Base-by-base conservation (phyloP, 2,329 filamentous ascomycete species). In the Talaromyces sp. region DNA sequence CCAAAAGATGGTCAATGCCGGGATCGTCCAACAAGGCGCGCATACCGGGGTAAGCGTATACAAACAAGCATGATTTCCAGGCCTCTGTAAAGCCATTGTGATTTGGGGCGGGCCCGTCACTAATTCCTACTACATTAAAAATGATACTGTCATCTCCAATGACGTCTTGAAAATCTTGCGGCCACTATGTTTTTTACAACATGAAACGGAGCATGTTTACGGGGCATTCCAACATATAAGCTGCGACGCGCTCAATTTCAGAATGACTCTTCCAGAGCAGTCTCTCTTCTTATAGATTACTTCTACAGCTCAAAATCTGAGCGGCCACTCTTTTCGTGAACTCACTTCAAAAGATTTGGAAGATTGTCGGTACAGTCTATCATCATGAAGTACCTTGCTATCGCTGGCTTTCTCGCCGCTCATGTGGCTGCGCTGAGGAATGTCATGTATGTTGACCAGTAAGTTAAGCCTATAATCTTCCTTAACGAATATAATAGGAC, bases 371-470 rank as follows among this genome's bases (percentile, higher is more conserved):
- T 10, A 43, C 35, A 33, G 19, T 28, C 28, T 19, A 43, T 15
- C 58, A 50, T 41, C 33, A 69, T 70, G 67, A 59, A 69, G 41
- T 70, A 67, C 59, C 51, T 61, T 6, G 55, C 68, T n/a, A 56
- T 63, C 15, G 45, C 71, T 45, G 64, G 64, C 64, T 64, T 73
- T 5, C 45, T 73, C 65, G 69, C 66, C 56, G 63, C 63, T 31
- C 69, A 72, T 19, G 69, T 65, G 33, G 61, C 65, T 28, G 66
- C 65, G n/a, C 50, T 69, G 33, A 67, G 69, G 46, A 71, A 74
- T 57, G 69, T 63, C 61, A 77, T 80, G 69, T 81, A 81, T 62
- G 75, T 76, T 63, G 78, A 81, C 62, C 61, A 80, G 75, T 80
- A 64, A 63, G 76, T 65, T 31, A 25, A 31, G 9, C 43, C n/a